phyloP scores from a whole-genome alignment of 2,329 filamentous ascomycete genomes.

The Stemphylium beticola region DNA sequence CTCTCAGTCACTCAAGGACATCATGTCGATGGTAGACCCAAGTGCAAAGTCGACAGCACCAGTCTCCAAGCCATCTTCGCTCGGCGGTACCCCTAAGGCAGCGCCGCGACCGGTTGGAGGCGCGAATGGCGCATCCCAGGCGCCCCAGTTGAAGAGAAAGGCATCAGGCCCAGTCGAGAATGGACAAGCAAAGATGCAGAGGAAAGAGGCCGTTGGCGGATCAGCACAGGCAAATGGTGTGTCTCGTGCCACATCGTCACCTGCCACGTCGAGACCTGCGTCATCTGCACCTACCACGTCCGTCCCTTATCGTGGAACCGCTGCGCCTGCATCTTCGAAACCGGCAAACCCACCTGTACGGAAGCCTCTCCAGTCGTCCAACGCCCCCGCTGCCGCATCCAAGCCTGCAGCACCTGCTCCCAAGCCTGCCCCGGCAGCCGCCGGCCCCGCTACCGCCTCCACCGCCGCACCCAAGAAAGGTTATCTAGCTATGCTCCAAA shows the following conservation, averaged over 20 bases:
- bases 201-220: conserved; percentile 38
- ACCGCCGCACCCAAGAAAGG: conserved; percentile 69
- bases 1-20: conserved; percentile 41
- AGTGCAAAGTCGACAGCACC: conserved; percentile 30
- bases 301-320: conserved; percentile 49
- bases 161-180: conserved; percentile 44
- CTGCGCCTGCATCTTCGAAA: conserved; percentile 36
- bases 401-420: conserved; percentile 30
- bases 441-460: conserved; percentile 32
- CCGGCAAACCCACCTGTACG: conserved; percentile 30
- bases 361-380: conserved; percentile 29
- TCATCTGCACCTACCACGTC: conserved; percentile 26
- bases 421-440: conserved; percentile 26
- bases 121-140: conserved; percentile 37
- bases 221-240: conserved; percentile 34
- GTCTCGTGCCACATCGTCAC: conserved; percentile 31
- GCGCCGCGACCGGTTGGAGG: conserved; percentile 34
- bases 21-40: conserved; percentile 48
- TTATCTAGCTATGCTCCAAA: conserved; percentile 75
- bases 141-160: conserved; percentile 51
- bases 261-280: conserved; percentile 32
- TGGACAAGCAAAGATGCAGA: conserved; percentile 41
- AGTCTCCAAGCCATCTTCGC: conserved; percentile 31
- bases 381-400: conserved; percentile 18
- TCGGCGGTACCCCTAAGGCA: conserved; percentile 42